Evolutionary conservation across 2,329 filamentous ascomycete genomes (phyloP), one percentile per base, ranked within the genome.

Genomic region (Penicillium capsulatum): DNA sequence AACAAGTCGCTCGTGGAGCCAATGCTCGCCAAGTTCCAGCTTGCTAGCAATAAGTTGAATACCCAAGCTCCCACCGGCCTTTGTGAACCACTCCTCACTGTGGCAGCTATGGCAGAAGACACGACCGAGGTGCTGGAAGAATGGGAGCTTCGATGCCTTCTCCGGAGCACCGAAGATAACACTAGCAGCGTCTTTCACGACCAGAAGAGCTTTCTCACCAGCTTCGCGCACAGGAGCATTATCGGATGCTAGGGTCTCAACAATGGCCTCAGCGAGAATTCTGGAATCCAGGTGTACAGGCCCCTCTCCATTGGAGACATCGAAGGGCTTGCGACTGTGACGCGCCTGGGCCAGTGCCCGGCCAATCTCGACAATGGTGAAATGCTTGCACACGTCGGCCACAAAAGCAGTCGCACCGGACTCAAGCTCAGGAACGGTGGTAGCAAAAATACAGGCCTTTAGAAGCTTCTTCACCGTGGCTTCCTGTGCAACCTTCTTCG

Each of bases 71-170:
- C 92, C 92, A 34, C 91, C 92, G 26, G 89, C 86, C 67, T 99
- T 98, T 36, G 90, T 90, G 59, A 95, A 98, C 92, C 94, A 99
- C 57, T 98, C 92, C 62, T 98, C 91, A 55, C 92, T 89, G 55
- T 96, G 90, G 63, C 92, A 98, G 50, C 87, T 89, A 61, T 98
- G 92, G 54, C 87, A 92, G 61, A 97, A 95, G 0, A 82, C 83
- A 44, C 81, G 84, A 27, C 84, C 83, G 4, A 98, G 73, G 55
- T 91, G 83, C 42, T 76, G 77, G 67, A 98, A 98, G 65, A 98
- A 87, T 0, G 84, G 80, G 7, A 98, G 74, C 40, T 81, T 81
- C 22, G 86, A 80, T 20, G 90, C 81, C 37, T 84, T 77, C 15
- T 75, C 76, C 27, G 82, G 72, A 1, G 79, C 80, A 2, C 90